Conservation (phyloP, 768 basidiomycete genomes). For the Sarcomyxa edulis region DNA sequence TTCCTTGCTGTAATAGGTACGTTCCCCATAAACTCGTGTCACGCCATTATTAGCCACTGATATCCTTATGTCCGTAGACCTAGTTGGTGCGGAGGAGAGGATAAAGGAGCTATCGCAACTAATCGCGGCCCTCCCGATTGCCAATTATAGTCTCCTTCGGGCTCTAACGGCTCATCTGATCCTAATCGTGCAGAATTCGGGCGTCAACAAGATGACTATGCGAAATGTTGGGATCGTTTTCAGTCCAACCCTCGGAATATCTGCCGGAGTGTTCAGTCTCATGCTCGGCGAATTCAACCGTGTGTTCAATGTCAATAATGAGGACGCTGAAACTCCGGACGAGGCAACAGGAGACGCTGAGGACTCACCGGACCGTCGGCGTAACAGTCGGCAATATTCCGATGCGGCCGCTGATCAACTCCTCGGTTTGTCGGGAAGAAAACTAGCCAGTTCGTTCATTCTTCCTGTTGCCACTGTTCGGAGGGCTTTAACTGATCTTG, state of each 20-base stretch:
- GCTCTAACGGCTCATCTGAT: constrained; percentile 95
- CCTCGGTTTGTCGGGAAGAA: constrained; percentile 72
- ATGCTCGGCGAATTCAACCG: constrained; percentile 92
- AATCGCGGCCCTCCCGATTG: constrained; percentile 81
- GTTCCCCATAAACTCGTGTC: constrained; percentile 27
- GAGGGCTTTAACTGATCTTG: constrained; percentile 9
- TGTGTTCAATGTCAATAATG: constrained; percentile 79
- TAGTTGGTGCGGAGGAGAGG: constrained; percentile 83
- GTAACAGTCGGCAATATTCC: constrained; percentile 82
- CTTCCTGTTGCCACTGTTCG: constrained; percentile 6
- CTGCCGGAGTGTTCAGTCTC: constrained; percentile 93
- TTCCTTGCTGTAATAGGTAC: constrained; percentile 92
- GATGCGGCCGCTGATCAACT: constrained; percentile 80
- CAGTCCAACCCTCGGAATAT: constrained; percentile 95
- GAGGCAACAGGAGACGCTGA: constrained; percentile 22
- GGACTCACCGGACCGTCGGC: constrained; percentile 40
- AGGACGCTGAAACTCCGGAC: constrained; percentile 21
- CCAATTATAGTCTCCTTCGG: constrained; percentile 91
- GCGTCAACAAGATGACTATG: constrained; percentile 96
- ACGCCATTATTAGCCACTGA: constrained; percentile 6
- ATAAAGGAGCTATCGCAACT: constrained; percentile 83
- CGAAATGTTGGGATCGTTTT: constrained; percentile 98
- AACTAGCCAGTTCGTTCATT: constrained; percentile 51
- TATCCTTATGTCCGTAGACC: constrained; percentile 46
- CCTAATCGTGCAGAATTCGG: constrained; percentile 86